Evolutionary conservation across 2,329 filamentous ascomycete genomes (phyloP), one percentile per base, ranked within the genome.

Genomic region (Cryphonectria japonica): DNA sequence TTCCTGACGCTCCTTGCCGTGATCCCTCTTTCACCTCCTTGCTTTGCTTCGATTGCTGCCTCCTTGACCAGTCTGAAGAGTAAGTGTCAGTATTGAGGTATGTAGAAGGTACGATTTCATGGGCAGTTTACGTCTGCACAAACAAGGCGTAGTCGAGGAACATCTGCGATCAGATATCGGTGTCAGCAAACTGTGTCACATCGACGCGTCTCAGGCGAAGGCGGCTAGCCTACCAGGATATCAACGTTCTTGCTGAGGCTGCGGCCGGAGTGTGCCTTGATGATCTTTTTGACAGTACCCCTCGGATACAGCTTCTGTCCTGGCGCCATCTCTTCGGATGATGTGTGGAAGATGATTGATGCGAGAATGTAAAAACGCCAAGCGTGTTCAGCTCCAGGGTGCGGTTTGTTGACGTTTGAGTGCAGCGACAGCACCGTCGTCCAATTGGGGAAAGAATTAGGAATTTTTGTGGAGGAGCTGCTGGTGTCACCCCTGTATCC

Each of bases 101-200:
- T 9, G 26, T 50, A 34, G 7, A 41, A 22, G n/a, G 26, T 62
- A 1, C 1, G 37, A 16, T 22, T 22, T 32, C 16, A 6, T 26
- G 19, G 37, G 41, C 6, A 26, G 19, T 83, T 67, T 80, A 89
- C 87, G 83, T 85, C 78, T 90, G 86, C 87, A 97, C 91, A 76
- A 97, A 97, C 1, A 96, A 85, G 74, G 93, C 88, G 75, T 97
- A 97, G 78, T 96, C 90, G 71, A 97, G 85, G 77, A 93, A 97
- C 73, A 97, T 91, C 93, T 96, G 75, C 43, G 5, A 60, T 67
- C 72, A 9, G 66, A 59, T 59, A 32, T 50, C 34, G 37, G 67
- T n/a, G 71, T 71, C 76, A 75, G 74, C 77, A 76, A 75, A 78
- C 76, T 77, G 73, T 43, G n/a, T 67, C 75, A 73, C 60, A 3